Evolutionary conservation across 495 filamentous ascomycete genomes (phyloP).

Genomic region (Aspergillus ostianus): DNA sequence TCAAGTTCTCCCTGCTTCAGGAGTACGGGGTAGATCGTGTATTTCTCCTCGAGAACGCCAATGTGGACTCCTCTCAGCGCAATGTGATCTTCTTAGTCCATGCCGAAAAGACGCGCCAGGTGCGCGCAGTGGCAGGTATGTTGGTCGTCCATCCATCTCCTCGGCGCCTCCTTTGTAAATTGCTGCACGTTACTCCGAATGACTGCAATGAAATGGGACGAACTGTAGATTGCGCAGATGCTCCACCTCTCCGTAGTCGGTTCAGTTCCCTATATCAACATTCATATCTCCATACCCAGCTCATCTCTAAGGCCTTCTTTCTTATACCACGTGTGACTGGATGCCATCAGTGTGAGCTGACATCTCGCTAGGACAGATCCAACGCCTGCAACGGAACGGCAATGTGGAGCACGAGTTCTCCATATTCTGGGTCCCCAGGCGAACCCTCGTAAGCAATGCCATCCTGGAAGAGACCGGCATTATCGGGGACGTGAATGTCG

Average conservation of each 20-base stretch:
- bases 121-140: conserved; percentile 86
- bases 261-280: conserved; percentile 64
- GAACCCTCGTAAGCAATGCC: conserved; percentile 86
- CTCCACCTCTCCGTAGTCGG: conserved; percentile 60
- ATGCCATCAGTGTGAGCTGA: conserved; percentile 59
- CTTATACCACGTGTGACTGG: conserved; percentile 29
- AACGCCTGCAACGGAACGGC: conserved; percentile 77
- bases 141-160: conserved; percentile 21
- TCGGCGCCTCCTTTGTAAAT: conserved; percentile 5
- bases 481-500: conserved; percentile 84
- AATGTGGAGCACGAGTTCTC: conserved; percentile 91
- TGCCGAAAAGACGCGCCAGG: conserved; percentile 81
- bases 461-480: conserved; percentile 92
- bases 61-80: conserved; percentile 86
- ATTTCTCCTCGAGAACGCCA: conserved; percentile 92
- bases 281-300: conserved; percentile 29
- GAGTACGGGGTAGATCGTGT: conserved; percentile 97
- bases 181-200: not conserved
- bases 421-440: conserved; percentile 88
- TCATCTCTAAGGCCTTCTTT: conserved; percentile 46
- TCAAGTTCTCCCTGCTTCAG: conserved; percentile 86
- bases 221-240: conserved; percentile 63
- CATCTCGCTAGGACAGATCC: conserved; percentile 77
- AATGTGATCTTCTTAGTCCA: conserved; percentile 92
- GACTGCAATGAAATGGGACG: conserved; percentile 36